Evolutionary conservation across 495 filamentous ascomycete species (phyloP).

Genomic region (Lasiosphaeris hirsuta): DNA sequence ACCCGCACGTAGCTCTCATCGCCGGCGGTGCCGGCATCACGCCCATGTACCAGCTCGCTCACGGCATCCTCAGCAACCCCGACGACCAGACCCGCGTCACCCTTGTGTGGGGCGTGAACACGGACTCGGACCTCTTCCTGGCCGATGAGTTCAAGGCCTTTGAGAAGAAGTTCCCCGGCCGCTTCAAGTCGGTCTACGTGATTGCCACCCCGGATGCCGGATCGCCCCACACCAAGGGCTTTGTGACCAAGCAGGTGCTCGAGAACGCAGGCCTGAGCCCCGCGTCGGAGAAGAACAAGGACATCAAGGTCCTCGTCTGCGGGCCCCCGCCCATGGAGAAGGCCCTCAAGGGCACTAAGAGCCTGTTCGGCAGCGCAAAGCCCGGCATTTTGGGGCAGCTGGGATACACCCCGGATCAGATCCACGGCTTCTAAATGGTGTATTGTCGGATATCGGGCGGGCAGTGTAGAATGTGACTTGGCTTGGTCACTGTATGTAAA

Average conservation of each 20-base stretch:
- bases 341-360: constrained; percentile 46
- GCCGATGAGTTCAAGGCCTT: constrained; percentile 51
- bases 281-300: constrained; percentile 28
- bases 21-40: constrained; percentile 65
- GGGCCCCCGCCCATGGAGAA: constrained; percentile 63
- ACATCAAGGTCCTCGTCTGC: constrained; percentile 62
- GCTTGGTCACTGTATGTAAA: not conserved
- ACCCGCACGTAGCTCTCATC: constrained; percentile 54
- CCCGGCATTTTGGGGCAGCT: constrained; percentile 48
- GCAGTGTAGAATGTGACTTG: not conserved
- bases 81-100: constrained; percentile 59
- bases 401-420: constrained; percentile 53
- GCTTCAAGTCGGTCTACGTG: constrained; percentile 59
- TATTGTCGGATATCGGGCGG: no score
- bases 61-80: constrained; percentile 60
- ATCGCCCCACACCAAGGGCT: constrained; percentile 49
- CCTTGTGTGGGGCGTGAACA: constrained; percentile 64
- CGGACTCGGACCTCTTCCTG: constrained; percentile 59
- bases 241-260: constrained; percentile 55
- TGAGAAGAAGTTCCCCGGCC: constrained; percentile 50
- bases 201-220: constrained; percentile 47
- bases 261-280: constrained; percentile 43
- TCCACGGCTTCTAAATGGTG: constrained; percentile 48
- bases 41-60: constrained; percentile 59
- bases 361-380: constrained; percentile 15